Conservation (phyloP, 768 basidiomycete species). For the Lactarius deliciosus region DNA sequence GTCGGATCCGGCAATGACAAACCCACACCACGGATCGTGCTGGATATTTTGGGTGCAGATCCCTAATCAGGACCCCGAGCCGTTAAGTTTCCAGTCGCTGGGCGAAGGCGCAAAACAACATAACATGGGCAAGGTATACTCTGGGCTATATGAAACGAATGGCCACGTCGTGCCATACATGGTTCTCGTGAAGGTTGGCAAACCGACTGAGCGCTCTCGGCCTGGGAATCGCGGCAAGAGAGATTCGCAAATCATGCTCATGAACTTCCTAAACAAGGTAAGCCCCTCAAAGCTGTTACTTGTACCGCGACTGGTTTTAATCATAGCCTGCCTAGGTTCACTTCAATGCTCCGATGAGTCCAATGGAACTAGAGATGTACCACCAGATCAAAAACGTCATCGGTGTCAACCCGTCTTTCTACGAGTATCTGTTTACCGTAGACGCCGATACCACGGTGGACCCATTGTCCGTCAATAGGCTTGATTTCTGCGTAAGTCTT, state of each 20-base stretch:
- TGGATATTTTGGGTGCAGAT: constrained; percentile 95
- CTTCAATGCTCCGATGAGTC: constrained; percentile 95
- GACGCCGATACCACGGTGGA: constrained; percentile 96
- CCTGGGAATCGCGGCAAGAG: constrained; percentile 99
- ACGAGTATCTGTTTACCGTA: constrained; percentile 92
- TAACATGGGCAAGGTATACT: constrained; percentile 98
- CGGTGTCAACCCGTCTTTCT: constrained; percentile 97
- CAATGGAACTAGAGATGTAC: constrained; percentile 95
- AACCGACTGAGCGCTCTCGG: constrained; percentile 87
- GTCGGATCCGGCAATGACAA: constrained; percentile 96
- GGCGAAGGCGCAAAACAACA: constrained; percentile 96
- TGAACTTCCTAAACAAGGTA: constrained; percentile 98
- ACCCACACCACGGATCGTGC: constrained; percentile 92
- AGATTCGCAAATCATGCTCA: constrained; percentile 93
- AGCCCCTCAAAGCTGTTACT: constrained; percentile 22
- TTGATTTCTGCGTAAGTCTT: constrained; percentile 89
- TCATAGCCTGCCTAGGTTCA: constrained; percentile 62
- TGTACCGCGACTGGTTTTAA: constrained; percentile 5
- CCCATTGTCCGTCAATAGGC: constrained; percentile 80
- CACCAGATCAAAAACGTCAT: constrained; percentile 99
- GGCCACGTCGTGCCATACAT: constrained; percentile 97
- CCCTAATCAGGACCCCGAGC: constrained; percentile 92
- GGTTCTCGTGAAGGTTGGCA: constrained; percentile 91
- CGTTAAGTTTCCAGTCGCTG: constrained; percentile 88
- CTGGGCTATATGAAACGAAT: constrained; percentile 88